Base-by-base conservation (phyloP, 345 rosid species). In the Eutrema heterophyllum region DNA sequence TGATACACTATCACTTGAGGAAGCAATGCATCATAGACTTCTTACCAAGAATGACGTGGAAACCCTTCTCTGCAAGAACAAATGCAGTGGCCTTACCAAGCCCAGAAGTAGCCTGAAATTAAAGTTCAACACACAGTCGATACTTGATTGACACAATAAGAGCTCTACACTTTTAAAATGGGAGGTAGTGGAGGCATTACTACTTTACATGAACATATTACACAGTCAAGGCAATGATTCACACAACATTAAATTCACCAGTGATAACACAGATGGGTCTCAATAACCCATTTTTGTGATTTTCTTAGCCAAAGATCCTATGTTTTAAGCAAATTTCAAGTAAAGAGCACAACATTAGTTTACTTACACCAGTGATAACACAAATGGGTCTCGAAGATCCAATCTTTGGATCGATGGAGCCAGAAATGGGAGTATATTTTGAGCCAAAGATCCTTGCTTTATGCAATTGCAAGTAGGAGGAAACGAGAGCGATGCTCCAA, bases 1-100 rank as follows among this genome's bases (percentile, higher is more conserved):
- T 59, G 2, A 21, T 11, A 40, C 18, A 2, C 40, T 40, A 11
- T 9, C 41, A 11, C 2, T 12, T 45, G 1, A 7, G 58, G 14
- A 48, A 51, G 54, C 9, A 50, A 66, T 15, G 61, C 16, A 12
- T 40, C 40, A 68, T 38, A 36, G 14, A 13, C 2, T 4, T 9
- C 1, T 54, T 85, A 91, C 98, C 97, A 48, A 93, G 90, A 77
- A 88, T 83, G 57, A 91, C 81, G 13, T 60, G 76, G 76, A 85
- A 93, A 36, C 96, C 96, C 76, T 89, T 81, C 64, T 55, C 77
- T 41, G 94, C 81, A 71, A 91, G 89, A 77, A 84, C 85, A 79
- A 54, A 72, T 38, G 97, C 96, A 14, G 92, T 86, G 11, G 89
- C 91, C 40, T 82, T 86, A 29, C 97, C 97, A 27, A 91, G 68